Conservation (phyloP, 257 asterid genomes). For the Solanum bukasovii region DNA sequence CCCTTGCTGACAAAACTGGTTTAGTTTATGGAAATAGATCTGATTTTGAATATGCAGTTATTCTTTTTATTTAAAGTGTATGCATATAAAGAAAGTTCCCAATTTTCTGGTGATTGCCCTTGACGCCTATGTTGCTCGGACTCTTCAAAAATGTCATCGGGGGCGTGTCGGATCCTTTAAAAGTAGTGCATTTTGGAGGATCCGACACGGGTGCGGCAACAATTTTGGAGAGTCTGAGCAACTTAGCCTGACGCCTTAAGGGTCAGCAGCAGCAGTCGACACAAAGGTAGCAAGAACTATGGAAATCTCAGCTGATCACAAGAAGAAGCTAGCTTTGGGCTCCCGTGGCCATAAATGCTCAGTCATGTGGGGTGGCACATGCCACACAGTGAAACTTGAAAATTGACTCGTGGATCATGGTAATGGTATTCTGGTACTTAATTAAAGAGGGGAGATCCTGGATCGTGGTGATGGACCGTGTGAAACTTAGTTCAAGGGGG, state of each 20-base stretch:
- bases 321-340: background rate
- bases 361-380: background rate
- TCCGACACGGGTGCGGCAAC: too few species aligned
- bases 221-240: too few species aligned
- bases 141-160: too few species aligned
- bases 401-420: background rate
- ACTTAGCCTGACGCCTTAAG: background rate
- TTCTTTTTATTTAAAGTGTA: rapidly evolving
- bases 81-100: background rate
- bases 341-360: background rate
- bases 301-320: background rate
- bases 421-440: background rate
- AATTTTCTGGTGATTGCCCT: background rate
- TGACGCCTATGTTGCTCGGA: too few species aligned
- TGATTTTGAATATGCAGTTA: background rate
- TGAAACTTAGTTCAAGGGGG: background rate
- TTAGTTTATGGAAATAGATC: background rate
- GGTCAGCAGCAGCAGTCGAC: background rate
- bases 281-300: background rate
- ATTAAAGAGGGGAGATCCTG: background rate
- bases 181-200: too few species aligned
- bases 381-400: background rate
- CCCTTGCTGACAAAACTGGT: background rate
- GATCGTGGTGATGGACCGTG: background rate
- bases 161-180: too few species aligned